Base-by-base conservation (phyloP, 2,329 filamentous ascomycete genomes). In the Microcyclospora pomicola region DNA sequence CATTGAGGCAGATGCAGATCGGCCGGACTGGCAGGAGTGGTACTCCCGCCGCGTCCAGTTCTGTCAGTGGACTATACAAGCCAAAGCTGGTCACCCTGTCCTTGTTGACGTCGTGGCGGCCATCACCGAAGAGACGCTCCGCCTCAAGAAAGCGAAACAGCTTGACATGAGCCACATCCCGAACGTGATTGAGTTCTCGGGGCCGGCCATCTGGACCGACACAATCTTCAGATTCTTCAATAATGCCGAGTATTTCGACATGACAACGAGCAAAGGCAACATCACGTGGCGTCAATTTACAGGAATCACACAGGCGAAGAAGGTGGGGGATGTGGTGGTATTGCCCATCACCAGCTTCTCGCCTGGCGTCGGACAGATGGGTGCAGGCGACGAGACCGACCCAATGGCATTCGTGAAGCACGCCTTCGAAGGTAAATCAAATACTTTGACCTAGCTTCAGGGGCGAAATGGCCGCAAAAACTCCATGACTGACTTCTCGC, bases 371-470 rank as follows among this genome's bases (percentile, higher is more conserved):
- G 74, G 78, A 50, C 86, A 94, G 58, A 96, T 95, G 86, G 83
- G 82, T 10, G 82, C 91, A 33, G 79, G 80, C 53, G 86, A 92
- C 45, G 72, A 78, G 31, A 85, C 95, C 49, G 81, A 96, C 57
- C 85, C 86, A 1, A 88, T 94, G 84, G 91, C 91, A 2, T 96
- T 93, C 67, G 91, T 98, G 43, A 87, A 91, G 64, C 91, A 98
- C 64, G 79, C 86, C 39, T 98, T 98, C 59, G 84, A 93, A 68
- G 91, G 88, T 92, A 66, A 49, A 71, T 59, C 36, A 40, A n/a
- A 40, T 34, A 19, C 16, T 35, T 14, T 42, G 27, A 37, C 15
- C 15, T 15, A 37, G 24, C 6, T 33, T 27, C 10, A 34, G 14
- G 31, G 44, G 34, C 39, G n/a, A n/a, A n/a, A n/a, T n/a, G n/a